Evolutionary conservation across 352 stramenopile species (phyloP), one percentile per base, ranked within the genome.

Genomic region (Phytophthora lateralis): DNA sequence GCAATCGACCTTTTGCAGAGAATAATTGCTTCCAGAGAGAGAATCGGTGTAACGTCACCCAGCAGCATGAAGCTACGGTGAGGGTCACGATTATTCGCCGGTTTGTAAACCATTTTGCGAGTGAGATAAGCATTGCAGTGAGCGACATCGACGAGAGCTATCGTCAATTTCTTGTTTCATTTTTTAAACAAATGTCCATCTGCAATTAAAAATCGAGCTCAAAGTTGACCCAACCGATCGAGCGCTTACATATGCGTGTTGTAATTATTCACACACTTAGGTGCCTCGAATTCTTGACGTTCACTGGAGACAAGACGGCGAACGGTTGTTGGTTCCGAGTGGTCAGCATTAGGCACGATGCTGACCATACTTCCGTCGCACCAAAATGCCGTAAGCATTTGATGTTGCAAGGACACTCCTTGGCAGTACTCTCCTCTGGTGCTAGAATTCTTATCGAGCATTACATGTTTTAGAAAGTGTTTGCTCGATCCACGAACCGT

Each of bases 171-270:
- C 21, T 74, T 79, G 51, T 76, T 32, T 56, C 71, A 74, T 17
- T 69, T 73, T 38, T 74, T 52, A 26, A 70, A 68, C 0, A 56
- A 73, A 47, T 76, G 67, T 4, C 67, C 63, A 29, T 76, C 60
- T 0, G 63, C 57, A 48, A 77, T 15, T 20, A 50, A 80, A 43
- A 73, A 77, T 15, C 21, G 20, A 26, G 27, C 46, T 14, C 72
- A 27, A 29, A 51, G 14, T 18, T 52, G 37, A 32, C 52, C 55
- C 15, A 63, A 26, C 5, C 46, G 38, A 18, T 80, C 60, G 0
- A 80, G 68, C 0, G 61, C 72, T 24, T 77, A 60, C 67, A 80
- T 80, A 35, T 71, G 7, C 11, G 56, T 2, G 34, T 75, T 77
- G 51, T 73, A 77, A 14, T 67, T 21, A 12, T 57, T 61, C 4